Evolutionary conservation across 495 filamentous ascomycete species (phyloP), one percentile per base, ranked within the genome.

Genomic region (Podospora anserina): DNA sequence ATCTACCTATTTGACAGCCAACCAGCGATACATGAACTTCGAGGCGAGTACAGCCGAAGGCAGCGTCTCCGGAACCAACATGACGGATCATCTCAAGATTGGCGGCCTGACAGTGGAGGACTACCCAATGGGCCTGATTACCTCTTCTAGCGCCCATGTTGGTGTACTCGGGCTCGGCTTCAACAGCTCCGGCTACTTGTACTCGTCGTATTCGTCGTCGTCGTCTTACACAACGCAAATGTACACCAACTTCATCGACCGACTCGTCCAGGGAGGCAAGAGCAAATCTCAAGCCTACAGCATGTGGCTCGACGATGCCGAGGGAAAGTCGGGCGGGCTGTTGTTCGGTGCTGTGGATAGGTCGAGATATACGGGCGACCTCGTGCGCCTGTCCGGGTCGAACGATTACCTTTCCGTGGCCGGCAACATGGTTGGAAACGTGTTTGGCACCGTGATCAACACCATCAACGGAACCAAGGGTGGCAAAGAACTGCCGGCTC

Each of bases 281-380:
- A 93, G 93, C 72, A 84, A 88, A 61, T 88, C 88, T 5, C 85
- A 83, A 62, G 92, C 92, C 11, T 97, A 93, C 76, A 93, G 90
- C 69, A 80, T 95, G 18, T 95, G 91, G 91, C 82, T 95, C 39
- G 88, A 94, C 75, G 86, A 91, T 70, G 54, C 72, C 68, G 81
- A 88, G 55, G 82, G 88, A 20, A 83, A 79, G 23, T 88, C 87
- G 3, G 93, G 93, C 23, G 84, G 86, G 11, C 87, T 97, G 59
- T 82, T 97, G 15, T 94, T 97, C 68, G 93, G 93, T 23, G 93
- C 92, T 32, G 85, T 97, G 32, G 89, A 97, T 75, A 88, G 86
- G 3, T 86, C 81, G 18, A 92, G 92, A 72, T 96, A 87, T 75
- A 79, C 78, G 13, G 93, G 91, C 27, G 69, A 82, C 1, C 85